Conservation (phyloP, 192 early-diverging fungal genomes). For the Coemansia sp. region DNA sequence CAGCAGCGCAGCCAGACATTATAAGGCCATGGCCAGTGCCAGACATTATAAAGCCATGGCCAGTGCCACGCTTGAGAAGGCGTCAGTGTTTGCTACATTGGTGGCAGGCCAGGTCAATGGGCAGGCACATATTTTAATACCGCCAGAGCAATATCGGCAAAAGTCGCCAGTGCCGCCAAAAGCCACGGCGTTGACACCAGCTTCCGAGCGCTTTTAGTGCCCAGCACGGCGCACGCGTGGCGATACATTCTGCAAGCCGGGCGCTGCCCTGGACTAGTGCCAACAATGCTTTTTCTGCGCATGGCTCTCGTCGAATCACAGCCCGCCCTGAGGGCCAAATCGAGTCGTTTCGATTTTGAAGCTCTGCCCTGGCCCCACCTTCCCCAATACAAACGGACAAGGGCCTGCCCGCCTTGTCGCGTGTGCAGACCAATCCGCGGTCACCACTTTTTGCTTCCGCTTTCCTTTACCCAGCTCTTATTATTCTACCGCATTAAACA, state of each 20-base stretch:
- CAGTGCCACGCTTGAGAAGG: not conserved
- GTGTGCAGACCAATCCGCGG: not conserved
- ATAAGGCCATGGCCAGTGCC: not conserved
- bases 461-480: not conserved
- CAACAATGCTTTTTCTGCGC: not conserved
- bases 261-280: no score
- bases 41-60: not conserved
- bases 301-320: constrained; percentile 13
- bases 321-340: not conserved
- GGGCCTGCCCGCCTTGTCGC: not conserved
- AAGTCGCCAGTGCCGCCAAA: constrained; percentile 4
- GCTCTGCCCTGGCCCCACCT: not conserved
- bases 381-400: not conserved
- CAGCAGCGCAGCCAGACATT: not conserved
- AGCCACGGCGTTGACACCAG: not conserved
- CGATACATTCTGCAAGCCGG: not conserved
- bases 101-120: constrained; percentile 11
- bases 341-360: not conserved
- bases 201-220: not conserved
- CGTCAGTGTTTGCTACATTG: not conserved
- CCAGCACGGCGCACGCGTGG: not conserved
- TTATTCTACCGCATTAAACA: not conserved
- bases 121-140: constrained; percentile 5
- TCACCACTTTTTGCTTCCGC: not conserved
- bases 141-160: constrained; percentile 9